These are phyloP conservation scores for Aspergillus persii DNA, from an alignment of 2,329 filamentous ascomycete species.

Conservation along the genomic window DNA sequence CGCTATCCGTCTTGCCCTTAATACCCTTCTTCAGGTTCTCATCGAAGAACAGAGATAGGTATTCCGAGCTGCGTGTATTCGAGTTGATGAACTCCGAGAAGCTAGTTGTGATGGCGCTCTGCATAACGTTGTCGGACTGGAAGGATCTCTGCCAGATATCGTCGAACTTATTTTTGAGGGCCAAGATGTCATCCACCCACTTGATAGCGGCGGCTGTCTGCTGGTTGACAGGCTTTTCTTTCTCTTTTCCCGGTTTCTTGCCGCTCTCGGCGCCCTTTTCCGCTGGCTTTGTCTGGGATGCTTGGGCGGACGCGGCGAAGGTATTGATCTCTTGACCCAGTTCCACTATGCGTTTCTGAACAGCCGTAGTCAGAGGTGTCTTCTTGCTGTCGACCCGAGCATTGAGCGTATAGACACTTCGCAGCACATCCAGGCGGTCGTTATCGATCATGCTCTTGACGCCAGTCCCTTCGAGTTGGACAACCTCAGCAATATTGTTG, in stretches of 20 bases:
- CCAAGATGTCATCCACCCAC: constrained; percentile 90
- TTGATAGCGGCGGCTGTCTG: constrained; percentile 84
- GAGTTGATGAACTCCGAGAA: constrained; percentile 92
- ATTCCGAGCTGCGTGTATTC: constrained; percentile 83
- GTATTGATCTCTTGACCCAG: constrained; percentile 81
- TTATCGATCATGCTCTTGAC: constrained; percentile 89
- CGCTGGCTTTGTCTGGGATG: constrained; percentile 43
- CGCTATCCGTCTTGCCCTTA: constrained; percentile 84
- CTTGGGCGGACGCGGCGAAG: constrained; percentile 55
- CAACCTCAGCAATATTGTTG: constrained; percentile 74
- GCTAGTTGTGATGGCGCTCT: constrained; percentile 79
- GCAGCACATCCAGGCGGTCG: constrained; percentile 73
- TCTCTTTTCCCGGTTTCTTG: constrained; percentile 48
- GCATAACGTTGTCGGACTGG: constrained; percentile 69
- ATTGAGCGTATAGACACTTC: constrained; percentile 78
- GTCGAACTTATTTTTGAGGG: constrained; percentile 87
- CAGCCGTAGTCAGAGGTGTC: constrained; percentile 63
- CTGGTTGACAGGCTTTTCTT: constrained; percentile 62
- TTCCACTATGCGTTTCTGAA: constrained; percentile 74
- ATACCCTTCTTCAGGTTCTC: constrained; percentile 93
- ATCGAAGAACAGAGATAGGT: constrained; percentile 93
- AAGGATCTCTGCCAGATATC: constrained; percentile 73
- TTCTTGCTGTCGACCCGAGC: constrained; percentile 74
- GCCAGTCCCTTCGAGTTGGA: constrained; percentile 80
- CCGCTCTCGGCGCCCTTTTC: constrained; percentile 52